These are phyloP conservation scores for Morella rubra DNA, from an alignment of 306 rosid species.

Conservation along the genomic window DNA sequence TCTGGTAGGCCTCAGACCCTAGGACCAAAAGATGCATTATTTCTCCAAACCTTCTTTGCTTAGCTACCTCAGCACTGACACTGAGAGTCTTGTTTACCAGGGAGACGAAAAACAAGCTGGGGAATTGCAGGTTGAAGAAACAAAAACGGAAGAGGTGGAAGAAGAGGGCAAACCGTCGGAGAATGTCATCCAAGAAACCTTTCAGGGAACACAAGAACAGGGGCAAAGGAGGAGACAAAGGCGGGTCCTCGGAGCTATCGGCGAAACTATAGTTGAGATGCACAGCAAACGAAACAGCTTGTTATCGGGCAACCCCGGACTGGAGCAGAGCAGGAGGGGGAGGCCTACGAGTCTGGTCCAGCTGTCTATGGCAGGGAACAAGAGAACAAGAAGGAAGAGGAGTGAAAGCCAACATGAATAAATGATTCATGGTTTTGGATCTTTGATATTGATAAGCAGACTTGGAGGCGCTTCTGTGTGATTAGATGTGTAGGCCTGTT, in stretches of 20 bases:
- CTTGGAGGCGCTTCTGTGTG: background rate
- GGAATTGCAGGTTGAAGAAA: conserved; percentile 13
- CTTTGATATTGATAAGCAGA: conserved; percentile 1
- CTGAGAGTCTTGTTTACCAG: background rate
- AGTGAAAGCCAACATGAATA: background rate
- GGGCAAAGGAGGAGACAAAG: conserved; percentile 10
- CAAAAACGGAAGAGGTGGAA: background rate
- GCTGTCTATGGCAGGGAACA: conserved; percentile 20
- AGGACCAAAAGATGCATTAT: no score
- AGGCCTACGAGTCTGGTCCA: background rate
- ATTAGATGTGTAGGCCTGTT: conserved; percentile 5
- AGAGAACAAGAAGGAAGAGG: background rate
- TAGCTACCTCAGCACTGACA: background rate
- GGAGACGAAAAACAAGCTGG: background rate
- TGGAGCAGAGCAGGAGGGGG: background rate
- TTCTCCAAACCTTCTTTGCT: background rate
- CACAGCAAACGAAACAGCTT: conserved; percentile 46
- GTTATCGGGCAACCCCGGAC: conserved; percentile 45
- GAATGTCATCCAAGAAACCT: background rate
- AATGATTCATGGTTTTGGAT: background rate
- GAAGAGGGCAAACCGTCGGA: background rate
- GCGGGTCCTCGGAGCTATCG: conserved; percentile 49
- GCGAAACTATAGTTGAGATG: conserved; percentile 64
- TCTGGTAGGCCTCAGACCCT: no score
- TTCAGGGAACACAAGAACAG: conserved; percentile 26